Conservation (phyloP, 768 basidiomycete species). For the Leccinum pellstonianum region DNA sequence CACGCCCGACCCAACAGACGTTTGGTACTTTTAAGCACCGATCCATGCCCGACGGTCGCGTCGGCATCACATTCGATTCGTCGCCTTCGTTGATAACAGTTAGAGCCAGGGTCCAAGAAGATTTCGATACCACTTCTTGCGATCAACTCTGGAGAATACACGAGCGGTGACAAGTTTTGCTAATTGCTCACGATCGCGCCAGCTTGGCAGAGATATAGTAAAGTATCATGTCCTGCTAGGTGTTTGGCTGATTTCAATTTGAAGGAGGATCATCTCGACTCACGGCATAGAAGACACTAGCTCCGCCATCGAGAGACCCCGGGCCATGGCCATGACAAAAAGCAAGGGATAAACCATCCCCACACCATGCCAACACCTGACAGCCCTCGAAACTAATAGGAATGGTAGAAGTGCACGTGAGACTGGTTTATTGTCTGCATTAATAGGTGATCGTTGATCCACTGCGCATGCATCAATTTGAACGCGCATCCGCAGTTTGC, state of each 20-base stretch:
- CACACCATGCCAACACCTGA: constrained; percentile 59
- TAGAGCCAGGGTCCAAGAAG: constrained; percentile 26
- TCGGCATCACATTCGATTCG: constrained; percentile 28
- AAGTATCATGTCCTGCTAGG: too few species aligned
- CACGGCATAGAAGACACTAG: constrained; percentile 75
- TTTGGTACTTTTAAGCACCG: constrained; percentile 31
- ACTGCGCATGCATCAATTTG: too few species aligned
- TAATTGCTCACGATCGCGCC: constrained; percentile 32
- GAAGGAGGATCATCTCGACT: constrained; percentile 25
- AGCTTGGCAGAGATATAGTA: too few species aligned
- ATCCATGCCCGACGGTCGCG: constrained; percentile 18
- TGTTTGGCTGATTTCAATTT: too few species aligned
- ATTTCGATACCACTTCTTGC: constrained; percentile 37
- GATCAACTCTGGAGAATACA: constrained; percentile 43
- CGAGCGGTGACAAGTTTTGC: constrained; percentile 35
- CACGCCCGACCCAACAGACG: constrained; percentile 24
- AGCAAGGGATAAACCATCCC: constrained; percentile 70
- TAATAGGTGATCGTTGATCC: too few species aligned
- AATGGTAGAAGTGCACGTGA: too few species aligned
- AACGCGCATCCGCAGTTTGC: too few species aligned
- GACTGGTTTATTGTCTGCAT: too few species aligned
- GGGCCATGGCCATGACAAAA: constrained; percentile 66
- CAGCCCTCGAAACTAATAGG: too few species aligned
- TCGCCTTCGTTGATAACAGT: constrained; percentile 13
- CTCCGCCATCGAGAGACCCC: constrained; percentile 60